Evolutionary conservation across 192 early-diverging fungal genomes (phyloP), one percentile per base, ranked within the genome.

Genomic region (Coemansia sp.): DNA sequence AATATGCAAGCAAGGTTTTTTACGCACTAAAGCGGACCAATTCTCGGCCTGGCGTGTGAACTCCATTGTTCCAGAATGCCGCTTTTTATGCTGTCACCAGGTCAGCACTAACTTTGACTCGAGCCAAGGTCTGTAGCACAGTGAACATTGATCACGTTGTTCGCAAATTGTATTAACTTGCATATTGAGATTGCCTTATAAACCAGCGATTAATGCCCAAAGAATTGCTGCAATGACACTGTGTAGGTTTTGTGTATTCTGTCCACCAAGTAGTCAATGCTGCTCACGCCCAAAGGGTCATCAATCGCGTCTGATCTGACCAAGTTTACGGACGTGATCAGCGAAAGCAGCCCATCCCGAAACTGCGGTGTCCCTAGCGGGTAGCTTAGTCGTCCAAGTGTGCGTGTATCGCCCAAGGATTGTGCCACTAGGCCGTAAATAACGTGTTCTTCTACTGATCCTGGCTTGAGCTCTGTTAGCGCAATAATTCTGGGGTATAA

Each of bases 401-500:
- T 71, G 25, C 50, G 59, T 62, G 60, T 68, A 37, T 79, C 65
- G 36, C 69, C 65, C 28, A 79, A 56, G 16, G 71, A 74, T 25
- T 74, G 50, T 6, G 77, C 26, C 33, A 79, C 16, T 33, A 68
- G 70, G 13, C 52, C 72, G 61, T 79, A 74, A 35, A 71, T 47
- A 3, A 73, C 61, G 3, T 62, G 77, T 47, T 79, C 77, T 12
- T 70, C 70, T 50, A 59, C 52, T 3, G 61, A 64, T 3, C 72
- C 53, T 2, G 72, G 63, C n/a, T 70, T 57, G 31, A 57, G 37
- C 13, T 68, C 53, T 2, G 69, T 14, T 26, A 80, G 66, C 18
- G 39, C 60, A 21, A 75, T 55, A 20, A 75, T 66, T 69, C 68
- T 72, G n/a, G 59, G 42, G 66, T 80, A 80, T 9, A 75, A 36